Percentiles rank a stretch among this genome's conserved stretches.
phyloP scores from a whole-genome alignment of 495 filamentous ascomycete species.

The Terfezia boudieri region DNA sequence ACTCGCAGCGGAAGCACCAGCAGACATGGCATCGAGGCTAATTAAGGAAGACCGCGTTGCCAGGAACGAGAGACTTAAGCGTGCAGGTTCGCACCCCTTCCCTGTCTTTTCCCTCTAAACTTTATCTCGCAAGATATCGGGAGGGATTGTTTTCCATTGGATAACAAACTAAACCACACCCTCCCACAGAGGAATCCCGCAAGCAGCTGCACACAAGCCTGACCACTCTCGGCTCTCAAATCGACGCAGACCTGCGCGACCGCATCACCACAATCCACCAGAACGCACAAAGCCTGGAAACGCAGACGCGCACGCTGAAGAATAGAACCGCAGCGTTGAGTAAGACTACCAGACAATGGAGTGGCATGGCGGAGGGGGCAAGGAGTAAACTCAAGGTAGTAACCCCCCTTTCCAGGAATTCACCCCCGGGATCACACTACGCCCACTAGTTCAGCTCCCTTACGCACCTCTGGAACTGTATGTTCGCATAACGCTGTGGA shows the following conservation, averaged over 20 bases:
- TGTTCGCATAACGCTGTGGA: background rate
- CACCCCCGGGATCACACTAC: background rate
- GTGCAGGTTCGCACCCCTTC: conserved; percentile 12
- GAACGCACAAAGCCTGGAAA: conserved; percentile 44
- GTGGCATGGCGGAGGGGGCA: conserved; percentile 43
- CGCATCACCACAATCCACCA: conserved; percentile 54
- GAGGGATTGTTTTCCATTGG: too few relatives aligned
- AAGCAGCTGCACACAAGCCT: conserved; percentile 13
- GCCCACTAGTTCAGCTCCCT: background rate
- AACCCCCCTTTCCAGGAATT: background rate
- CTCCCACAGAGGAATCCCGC: conserved; percentile 14
- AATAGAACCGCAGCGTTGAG: conserved; percentile 42
- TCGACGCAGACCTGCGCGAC: conserved; percentile 45
- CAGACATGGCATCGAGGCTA: conserved; percentile 16
- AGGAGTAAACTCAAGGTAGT: conserved; percentile 43
- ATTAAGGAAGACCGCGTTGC: conserved; percentile 18
- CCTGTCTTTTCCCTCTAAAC: background rate
- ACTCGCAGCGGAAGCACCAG: background rate
- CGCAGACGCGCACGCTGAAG: conserved; percentile 48
- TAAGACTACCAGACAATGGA: conserved; percentile 48
- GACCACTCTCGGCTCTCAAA: conserved; percentile 31
- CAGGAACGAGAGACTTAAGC: conserved; percentile 19
- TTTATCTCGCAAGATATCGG: background rate
- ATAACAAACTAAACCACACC: background rate
- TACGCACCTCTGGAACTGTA: background rate